Conservation (phyloP, 169 alveolate species). For the Cryptosporidium xiaoi region DNA sequence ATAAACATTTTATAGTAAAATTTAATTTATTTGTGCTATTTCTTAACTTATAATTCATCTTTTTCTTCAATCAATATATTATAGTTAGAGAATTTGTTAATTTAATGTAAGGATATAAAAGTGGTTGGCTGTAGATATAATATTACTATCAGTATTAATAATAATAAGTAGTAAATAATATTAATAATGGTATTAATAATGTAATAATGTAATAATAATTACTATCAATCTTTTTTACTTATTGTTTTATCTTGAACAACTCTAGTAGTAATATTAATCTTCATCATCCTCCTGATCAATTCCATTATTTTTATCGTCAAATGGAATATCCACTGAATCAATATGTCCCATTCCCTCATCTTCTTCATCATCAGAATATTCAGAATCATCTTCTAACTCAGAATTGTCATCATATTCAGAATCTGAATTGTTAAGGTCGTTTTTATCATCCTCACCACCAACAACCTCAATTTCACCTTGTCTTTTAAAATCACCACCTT, state of each 20-base stretch:
- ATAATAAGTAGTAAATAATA: too few relatives aligned
- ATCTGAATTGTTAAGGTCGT: constrained; percentile 80
- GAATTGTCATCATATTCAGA: constrained; percentile 87
- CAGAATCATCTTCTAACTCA: constrained; percentile 83
- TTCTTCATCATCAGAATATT: constrained; percentile 81
- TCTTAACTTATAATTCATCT: too few relatives aligned
- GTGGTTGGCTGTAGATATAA: too few relatives aligned
- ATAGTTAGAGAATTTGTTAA: too few relatives aligned
- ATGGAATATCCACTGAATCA: constrained; percentile 83
- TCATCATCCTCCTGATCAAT: constrained; percentile 85
- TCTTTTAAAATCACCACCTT: constrained; percentile 91
- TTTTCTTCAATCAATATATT: too few relatives aligned
- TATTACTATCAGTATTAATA: too few relatives aligned
- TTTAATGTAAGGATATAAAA: too few relatives aligned
- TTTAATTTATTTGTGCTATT: too few relatives aligned
- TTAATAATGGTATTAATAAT: too few relatives aligned
- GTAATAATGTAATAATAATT: neutral
- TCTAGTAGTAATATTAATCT: constrained; percentile 51
- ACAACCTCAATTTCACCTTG: constrained; percentile 88
- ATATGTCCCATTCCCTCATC: constrained; percentile 88
- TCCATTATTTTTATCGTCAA: constrained; percentile 50
- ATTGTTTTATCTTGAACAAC: neutral
- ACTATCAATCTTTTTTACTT: neutral
- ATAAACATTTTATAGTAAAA: too few relatives aligned
- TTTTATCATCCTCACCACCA: constrained; percentile 91